Conservation (phyloP, 805 yeast species). For the Komagataella phaffii region DNA sequence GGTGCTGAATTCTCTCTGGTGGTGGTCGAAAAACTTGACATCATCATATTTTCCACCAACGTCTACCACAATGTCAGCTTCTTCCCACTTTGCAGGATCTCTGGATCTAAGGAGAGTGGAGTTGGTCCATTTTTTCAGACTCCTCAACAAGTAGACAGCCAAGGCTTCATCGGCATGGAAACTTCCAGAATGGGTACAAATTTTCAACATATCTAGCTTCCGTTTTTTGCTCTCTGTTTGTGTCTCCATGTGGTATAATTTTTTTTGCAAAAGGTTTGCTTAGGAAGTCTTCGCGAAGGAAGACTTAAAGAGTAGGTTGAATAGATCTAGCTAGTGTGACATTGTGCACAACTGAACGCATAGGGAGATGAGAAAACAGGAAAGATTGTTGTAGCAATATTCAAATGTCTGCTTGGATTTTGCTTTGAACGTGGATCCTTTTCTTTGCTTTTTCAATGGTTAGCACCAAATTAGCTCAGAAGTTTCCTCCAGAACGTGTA, state of each 20-base stretch:
- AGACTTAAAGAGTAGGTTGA: too few relatives aligned
- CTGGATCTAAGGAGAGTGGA: slow-evolving; percentile 75
- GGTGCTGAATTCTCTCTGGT: slow-evolving; percentile 82
- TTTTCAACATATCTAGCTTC: slow-evolving; percentile 27
- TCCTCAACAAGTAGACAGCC: slow-evolving; percentile 76
- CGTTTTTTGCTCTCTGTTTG: neutral
- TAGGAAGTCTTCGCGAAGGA: neutral
- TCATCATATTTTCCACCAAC: slow-evolving; percentile 89
- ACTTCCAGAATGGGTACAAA: slow-evolving; percentile 86
- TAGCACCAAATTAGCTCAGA: too few relatives aligned
- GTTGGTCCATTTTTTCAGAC: slow-evolving; percentile 52
- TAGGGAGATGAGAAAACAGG: neutral
- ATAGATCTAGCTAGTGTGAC: neutral
- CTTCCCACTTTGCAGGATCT: slow-evolving; percentile 70
- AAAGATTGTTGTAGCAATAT: too few relatives aligned
- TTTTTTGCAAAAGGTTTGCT: neutral
- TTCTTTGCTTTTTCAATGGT: neutral
- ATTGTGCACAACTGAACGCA: neutral
- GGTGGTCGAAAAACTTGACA: slow-evolving; percentile 83
- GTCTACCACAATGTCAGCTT: slow-evolving; percentile 86
- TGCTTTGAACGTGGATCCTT: neutral
- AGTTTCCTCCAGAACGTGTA: neutral
- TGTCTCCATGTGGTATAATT: neutral
- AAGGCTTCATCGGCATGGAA: slow-evolving; percentile 96
- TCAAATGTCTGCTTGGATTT: too few relatives aligned